These are phyloP conservation scores for Monilinia vaccinii-corymbosi DNA, from an alignment of 2,329 filamentous ascomycete species.

Conservation along the genomic window DNA sequence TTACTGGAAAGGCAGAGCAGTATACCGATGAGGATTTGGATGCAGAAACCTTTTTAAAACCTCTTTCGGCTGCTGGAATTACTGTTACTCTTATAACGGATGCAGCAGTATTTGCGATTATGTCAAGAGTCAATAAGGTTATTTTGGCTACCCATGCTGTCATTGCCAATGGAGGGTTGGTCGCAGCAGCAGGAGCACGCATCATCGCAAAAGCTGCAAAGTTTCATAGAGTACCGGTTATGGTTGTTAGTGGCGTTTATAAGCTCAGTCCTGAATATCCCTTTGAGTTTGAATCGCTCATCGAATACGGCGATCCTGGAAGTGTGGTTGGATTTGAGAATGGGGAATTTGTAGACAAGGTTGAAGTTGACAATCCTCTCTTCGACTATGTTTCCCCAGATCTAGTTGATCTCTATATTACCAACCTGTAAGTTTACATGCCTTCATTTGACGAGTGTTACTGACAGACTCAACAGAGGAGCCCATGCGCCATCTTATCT, in stretches of 20 bases:
- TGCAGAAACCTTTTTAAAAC: conserved; percentile 57
- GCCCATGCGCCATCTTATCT: conserved; percentile 62
- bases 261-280: conserved; percentile 87
- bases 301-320: conserved; percentile 79
- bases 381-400: conserved; percentile 77
- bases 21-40: conserved; percentile 35
- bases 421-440: conserved; percentile 57
- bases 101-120: conserved; percentile 81
- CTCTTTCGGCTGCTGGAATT: conserved; percentile 68
- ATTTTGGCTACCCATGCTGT: conserved; percentile 83
- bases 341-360: conserved; percentile 65
- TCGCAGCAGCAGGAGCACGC: conserved; percentile 75
- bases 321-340: conserved; percentile 71
- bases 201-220: conserved; percentile 79
- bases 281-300: conserved; percentile 69
- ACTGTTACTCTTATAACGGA: conserved; percentile 78
- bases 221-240: conserved; percentile 72
- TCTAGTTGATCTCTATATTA: conserved; percentile 72
- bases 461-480: conserved; percentile 37
- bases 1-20: conserved; percentile 44
- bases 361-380: conserved; percentile 69
- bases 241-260: conserved; percentile 86
- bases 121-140: conserved; percentile 93
- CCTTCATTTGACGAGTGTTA: conserved; percentile 20
- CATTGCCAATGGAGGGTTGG: conserved; percentile 76